Evolutionary conservation across 116 monocot species (phyloP), one percentile per base, ranked within the genome.

Genomic region (Zostera marina): DNA sequence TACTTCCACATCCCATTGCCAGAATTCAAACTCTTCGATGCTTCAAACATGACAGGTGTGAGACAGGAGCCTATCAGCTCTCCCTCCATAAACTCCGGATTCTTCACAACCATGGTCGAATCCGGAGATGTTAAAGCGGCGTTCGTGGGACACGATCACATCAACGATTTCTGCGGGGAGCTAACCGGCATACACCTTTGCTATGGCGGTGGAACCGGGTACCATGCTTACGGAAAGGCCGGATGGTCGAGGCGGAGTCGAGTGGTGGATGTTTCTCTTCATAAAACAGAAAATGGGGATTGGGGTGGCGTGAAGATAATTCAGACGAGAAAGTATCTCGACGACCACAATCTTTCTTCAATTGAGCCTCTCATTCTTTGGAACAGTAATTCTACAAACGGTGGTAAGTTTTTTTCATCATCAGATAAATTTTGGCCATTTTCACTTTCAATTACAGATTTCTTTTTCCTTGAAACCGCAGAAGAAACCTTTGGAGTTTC

Each of bases 191-290:
- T 72, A 23, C 58, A 65, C 12, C 65, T 72, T 19, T 72, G 72
- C 40, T 72, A 72, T 20, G 64, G 52, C 7, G 72, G 72, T 17
- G 72, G 72, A 11, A 65, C 65, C 10, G 72, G 72, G 0, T 94
- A 94, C 62, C 94, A 94, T 70, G 94, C 94, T 9, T 94, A 94
- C 66, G 94, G 94, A 53, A 80, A 85, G 76, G 82, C 84, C 25
- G 94, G 94, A 32, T 94, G 94, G 94, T 56, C 94, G 9, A 81
- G 88, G 65, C 82, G 94, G 63, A 66, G 88, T 14, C 82, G 94
- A 54, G 85, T 94, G 44, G 76, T 94, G 23, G 76, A 77, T 2
- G 85, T 73, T 24, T 68, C 61, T 26, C 73, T 94, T 22, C 84
- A 94, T 66, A 94, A 78, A 69, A 64, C 62, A 6, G 45, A 7